Base-by-base conservation (phyloP, 208 protist genomes). In the Blastocrithidia nonstop region DNA sequence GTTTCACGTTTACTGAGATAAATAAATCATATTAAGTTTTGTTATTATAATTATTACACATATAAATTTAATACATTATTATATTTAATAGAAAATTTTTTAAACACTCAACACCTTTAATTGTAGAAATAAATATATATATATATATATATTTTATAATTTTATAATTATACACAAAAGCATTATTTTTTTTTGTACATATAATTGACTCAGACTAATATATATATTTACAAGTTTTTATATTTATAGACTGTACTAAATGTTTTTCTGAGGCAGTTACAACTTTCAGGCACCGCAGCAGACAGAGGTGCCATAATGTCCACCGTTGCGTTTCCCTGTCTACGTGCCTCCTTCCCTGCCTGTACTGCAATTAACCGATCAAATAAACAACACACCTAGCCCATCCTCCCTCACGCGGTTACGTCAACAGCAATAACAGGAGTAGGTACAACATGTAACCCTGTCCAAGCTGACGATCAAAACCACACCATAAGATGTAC, bases 251-350 rank as follows among this genome's bases (percentile, higher is more conserved):
- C 29, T 6, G 28, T n/a, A 40, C 24, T 52, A 22, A 4, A 89
- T 89, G 80, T 89, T 85, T 35, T 85, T 89, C 49, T 89, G 80
- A 75, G 80, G 80, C 19, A 70, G 67, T 57, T 89, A 85, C 63
- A 82, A 71, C 50, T 89, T 89, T 52, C 57, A 75, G 27, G 61
- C 61, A 31, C 50, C 66, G 25, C 67, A 72, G 42, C 54, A 59
- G 54, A 26, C 46, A 26, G 71, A 80, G 48, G 36, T 67, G 45
- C 39, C 47, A 0, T 57, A 65, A 20, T 52, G 62, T 1, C 71
- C 67, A 15, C 50, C 67, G 20, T 57, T 89, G 35, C 67, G 67
- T 3, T 85, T 65, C 29, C 80, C 80, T 7, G 55, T 68, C 1
- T 81, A 89, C 56, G 26, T 85, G 4, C 80, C 79, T 4, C 79